These are phyloP conservation scores for Paramecium biaurelia DNA, from an alignment of 73 alveolate genomes.

Conservation along the genomic window DNA sequence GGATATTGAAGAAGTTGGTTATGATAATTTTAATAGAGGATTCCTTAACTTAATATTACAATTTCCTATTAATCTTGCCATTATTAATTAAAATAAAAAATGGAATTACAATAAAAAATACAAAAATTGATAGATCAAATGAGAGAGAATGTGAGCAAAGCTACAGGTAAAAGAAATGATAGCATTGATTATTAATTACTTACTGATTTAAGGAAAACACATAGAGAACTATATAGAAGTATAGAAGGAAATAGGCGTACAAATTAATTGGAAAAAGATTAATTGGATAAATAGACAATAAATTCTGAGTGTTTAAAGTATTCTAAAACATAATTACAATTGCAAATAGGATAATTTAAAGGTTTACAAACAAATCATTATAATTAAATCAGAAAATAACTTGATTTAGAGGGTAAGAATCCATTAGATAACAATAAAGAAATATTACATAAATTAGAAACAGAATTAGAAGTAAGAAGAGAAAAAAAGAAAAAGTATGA, in stretches of 20 bases:
- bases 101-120: not conserved
- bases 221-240: conserved; percentile 16
- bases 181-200: not conserved
- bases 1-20: not conserved
- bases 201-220: conserved; percentile 23
- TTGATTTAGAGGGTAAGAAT: not conserved
- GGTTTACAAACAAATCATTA: not conserved
- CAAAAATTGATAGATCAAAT: not conserved
- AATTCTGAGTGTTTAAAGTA: conserved; percentile 8
- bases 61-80: conserved; percentile 2
- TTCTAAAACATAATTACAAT: not conserved
- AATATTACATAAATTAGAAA: not conserved
- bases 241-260: not conserved
- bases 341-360: not conserved
- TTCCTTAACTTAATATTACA: not conserved
- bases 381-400: not conserved
- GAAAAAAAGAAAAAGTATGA: not conserved
- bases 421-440: not conserved
- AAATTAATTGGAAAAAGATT: conserved; percentile 23
- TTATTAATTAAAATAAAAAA: not conserved
- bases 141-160: conserved; percentile 12
- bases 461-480: conserved; percentile 11
- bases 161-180: conserved; percentile 34
- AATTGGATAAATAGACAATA: not conserved
- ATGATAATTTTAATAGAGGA: not conserved